Percentiles rank a stretch among this genome's conserved stretches.
phyloP scores from a whole-genome alignment of 352 stramenopile species.

The Phytophthora aleatoria region DNA sequence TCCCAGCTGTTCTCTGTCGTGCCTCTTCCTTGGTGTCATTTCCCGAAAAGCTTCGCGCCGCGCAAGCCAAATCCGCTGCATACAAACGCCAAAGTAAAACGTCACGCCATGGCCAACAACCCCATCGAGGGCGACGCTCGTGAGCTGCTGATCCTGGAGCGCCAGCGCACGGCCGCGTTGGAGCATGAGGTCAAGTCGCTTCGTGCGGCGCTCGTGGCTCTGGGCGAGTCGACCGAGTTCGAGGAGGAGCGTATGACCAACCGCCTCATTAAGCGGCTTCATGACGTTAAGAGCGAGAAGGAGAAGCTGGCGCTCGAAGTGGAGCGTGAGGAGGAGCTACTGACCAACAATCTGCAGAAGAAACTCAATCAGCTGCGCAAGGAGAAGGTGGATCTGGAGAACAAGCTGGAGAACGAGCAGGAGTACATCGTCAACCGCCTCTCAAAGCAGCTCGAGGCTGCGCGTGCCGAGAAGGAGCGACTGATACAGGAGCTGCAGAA shows the following conservation, averaged over 20 bases:
- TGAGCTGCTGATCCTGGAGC: conserved; percentile 73
- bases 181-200: conserved; percentile 73
- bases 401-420: conserved; percentile 92
- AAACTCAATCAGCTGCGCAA: conserved; percentile 87
- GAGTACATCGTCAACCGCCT: conserved; percentile 94
- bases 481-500: conserved; percentile 69
- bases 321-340: conserved; percentile 89
- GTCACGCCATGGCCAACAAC: conserved; percentile 21
- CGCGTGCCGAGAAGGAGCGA: conserved; percentile 70
- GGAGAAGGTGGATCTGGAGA: conserved; percentile 92
- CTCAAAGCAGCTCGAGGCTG: conserved; percentile 80
- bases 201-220: conserved; percentile 69
- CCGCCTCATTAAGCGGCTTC: conserved; percentile 78
- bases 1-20: conserved; percentile 26
- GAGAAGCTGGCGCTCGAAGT: conserved; percentile 89
- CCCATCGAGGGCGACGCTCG: conserved; percentile 41
- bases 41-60: conserved; percentile 21
- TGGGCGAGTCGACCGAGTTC: conserved; percentile 85
- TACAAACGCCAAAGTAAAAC: background rate
- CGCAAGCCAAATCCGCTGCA: conserved; percentile 6
- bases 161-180: conserved; percentile 71
- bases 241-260: conserved; percentile 88
- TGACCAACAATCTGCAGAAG: conserved; percentile 91
- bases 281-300: conserved; percentile 87
- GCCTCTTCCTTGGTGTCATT: conserved; percentile 31